Percentiles rank a stretch among this genome's conserved stretches.
These are phyloP conservation scores for Yarrowia deformans DNA, from an alignment of 805 yeast species.

Conservation along the genomic window DNA sequence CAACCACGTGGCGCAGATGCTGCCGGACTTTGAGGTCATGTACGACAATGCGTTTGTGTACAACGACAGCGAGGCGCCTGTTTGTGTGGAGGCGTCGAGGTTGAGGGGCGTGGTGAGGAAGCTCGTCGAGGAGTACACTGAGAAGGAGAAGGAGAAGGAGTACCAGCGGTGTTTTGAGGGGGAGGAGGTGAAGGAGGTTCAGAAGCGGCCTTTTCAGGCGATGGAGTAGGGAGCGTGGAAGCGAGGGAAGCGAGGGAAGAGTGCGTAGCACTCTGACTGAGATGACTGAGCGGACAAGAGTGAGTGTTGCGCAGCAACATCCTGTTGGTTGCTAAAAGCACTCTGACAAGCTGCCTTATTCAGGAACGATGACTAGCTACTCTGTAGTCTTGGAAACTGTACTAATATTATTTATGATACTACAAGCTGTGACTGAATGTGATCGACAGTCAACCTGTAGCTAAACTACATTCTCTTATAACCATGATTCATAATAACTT, in stretches of 20 bases:
- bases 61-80: slow-evolving; percentile 34
- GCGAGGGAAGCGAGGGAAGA: no score
- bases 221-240: background rate
- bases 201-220: slow-evolving; percentile 4
- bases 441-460: no score
- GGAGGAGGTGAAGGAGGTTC: background rate
- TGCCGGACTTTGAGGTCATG: slow-evolving; percentile 28
- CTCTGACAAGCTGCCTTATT: no score
- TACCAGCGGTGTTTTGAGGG: slow-evolving; percentile 11
- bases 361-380: no score
- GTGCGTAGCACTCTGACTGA: background rate
- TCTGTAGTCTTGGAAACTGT: background rate
- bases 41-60: slow-evolving; percentile 27
- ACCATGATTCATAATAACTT: no score
- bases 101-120: background rate
- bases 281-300: background rate
- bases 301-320: background rate
- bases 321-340: no score
- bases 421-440: no score
- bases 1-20: slow-evolving; percentile 8
- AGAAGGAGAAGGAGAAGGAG: slow-evolving; percentile 11
- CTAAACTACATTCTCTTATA: no score
- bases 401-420: slow-evolving; percentile 20
- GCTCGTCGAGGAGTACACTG: slow-evolving; percentile 12
- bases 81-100: slow-evolving; percentile 16